Evolutionary conservation across 1,139 yeast species (phyloP), one percentile per base, ranked within the genome.

Genomic region (Yamadazyma membranifaciens): DNA sequence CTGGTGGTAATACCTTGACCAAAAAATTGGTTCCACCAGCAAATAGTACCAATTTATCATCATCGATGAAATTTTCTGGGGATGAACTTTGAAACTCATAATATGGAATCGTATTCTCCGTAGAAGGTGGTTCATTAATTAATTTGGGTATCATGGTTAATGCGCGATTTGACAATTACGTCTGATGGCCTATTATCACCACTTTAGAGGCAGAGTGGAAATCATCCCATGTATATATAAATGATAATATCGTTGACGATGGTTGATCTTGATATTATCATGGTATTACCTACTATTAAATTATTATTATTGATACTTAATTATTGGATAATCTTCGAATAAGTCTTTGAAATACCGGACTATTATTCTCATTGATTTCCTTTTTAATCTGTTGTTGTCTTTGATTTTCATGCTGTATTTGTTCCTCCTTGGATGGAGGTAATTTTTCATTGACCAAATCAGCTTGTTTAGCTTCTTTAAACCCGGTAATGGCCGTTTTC

Each of bases 391-490:
- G 53, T 46, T 63, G 61, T 38, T 62, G 63, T 49, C 80, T 63
- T 49, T 74, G 73, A 42, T 69, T 66, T 46, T 79, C 80, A 34
- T 63, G 60, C 46, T 62, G 64, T 33, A 65, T 66, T 31, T 75
- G 59, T 52, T 84, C 87, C 43, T 80, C 87, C 6, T 68, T 63
- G 3, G 81, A 61, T n/a, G 98, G 98, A 3, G 98, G 98, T 55
- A 92, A 62, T 31, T 87, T 85, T 65, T 92, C 98, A 60, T 92
- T 92, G 33, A 72, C 74, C 52, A 86, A 62, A 66, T 92, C 98
- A 3, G 92, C 94, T 50, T 67, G 66, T 49, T 83, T 75, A 1
- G 97, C 98, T 41, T 85, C 95, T 56, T 88, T 96, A 56, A 92
- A 92, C 10, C 87, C 72, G 27, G 72, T 65, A 40, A 92, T 75